Base-by-base conservation (phyloP, 2,329 filamentous ascomycete genomes). In the Sarocladium strictum region DNA sequence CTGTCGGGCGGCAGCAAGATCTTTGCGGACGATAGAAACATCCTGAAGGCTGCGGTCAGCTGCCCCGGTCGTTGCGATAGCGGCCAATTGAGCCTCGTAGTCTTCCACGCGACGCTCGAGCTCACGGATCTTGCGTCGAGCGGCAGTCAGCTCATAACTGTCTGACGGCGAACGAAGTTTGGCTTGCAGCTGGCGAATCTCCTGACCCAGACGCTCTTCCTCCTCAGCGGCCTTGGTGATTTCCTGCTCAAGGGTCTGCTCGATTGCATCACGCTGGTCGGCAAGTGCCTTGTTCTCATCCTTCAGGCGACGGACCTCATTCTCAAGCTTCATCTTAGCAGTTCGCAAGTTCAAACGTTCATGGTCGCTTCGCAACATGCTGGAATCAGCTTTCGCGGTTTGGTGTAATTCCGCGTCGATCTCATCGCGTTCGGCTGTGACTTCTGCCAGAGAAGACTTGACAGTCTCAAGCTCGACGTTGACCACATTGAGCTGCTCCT, bases 281-380 rank as follows among this genome's bases (percentile, higher is more conserved):
- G 73, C 57, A 35, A 88, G 69, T 1, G 73, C 65, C 54, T 74
- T 76, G 61, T 84, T 85, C 64, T 90, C 86, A 9, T 87, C 83
- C 53, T 76, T 81, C 15, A 89, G 71, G 12, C 84, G 76, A 40
- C 83, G 81, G 15, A 87, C 73, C 62, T 90, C 86, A 57, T 74
- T 78, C 58, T 90, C 86, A 17, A 89, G 76, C 62, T 84, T 86
- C 58, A 84, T 72, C 64, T 85, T 87, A n/a, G 80, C 72, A 26
- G 84, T 83, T 17, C 85, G 82, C 23, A 90, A 72, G 54, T 89
- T 84, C 45, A 86, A 71, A 59, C 85, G 84, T 63, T 90, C 87
- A 57, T 85, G 81, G 60, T 89, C 86, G 45, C 87, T 66, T 12
- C 78, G 79, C 60, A 82, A 78, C 1, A 77, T 81, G 56, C 85